These are phyloP conservation scores for Aeminium ludgeri DNA, from an alignment of 495 filamentous ascomycete species.

Conservation along the genomic window DNA sequence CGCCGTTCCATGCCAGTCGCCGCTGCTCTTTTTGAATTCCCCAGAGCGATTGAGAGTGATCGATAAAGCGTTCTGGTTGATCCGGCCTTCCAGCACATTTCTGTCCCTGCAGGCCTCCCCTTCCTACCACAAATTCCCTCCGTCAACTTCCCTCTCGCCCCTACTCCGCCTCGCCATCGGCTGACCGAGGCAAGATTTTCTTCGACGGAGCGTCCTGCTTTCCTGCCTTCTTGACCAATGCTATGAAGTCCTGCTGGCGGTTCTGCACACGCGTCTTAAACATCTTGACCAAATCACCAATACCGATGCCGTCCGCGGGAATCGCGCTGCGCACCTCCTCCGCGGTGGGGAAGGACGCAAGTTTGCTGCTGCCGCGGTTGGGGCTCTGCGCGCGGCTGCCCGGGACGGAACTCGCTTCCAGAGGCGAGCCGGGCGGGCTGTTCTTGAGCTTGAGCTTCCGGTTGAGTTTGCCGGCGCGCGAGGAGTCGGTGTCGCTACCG, in stretches of 20 bases:
- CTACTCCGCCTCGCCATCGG: not conserved
- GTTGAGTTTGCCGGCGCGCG: constrained; percentile 40
- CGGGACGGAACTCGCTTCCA: constrained; percentile 24
- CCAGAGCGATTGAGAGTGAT: too few relatives aligned
- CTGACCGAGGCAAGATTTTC: constrained; percentile 7
- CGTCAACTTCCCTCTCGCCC: constrained; percentile 2
- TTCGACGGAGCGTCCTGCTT: constrained; percentile 12
- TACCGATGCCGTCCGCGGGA: constrained; percentile 48
- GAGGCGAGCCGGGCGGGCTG: constrained; percentile 29
- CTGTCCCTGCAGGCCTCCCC: too few relatives aligned
- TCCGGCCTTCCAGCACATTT: too few relatives aligned
- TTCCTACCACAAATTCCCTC: not conserved
- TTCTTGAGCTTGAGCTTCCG: constrained; percentile 42
- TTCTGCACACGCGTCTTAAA: constrained; percentile 35
- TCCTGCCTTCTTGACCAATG: constrained; percentile 34
- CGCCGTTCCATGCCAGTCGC: too few relatives aligned
- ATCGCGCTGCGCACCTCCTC: constrained; percentile 57
- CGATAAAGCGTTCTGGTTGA: too few relatives aligned
- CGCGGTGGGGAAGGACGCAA: constrained; percentile 29
- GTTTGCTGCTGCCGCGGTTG: constrained; percentile 13
- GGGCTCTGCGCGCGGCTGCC: constrained; percentile 31
- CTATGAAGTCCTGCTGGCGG: constrained; percentile 34
- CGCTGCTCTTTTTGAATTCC: too few relatives aligned
- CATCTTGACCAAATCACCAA: constrained; percentile 40
- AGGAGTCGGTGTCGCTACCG: constrained; percentile 67